Evolutionary conservation across 257 asterid species (phyloP).

Genomic region (Petunia axillaris): DNA sequence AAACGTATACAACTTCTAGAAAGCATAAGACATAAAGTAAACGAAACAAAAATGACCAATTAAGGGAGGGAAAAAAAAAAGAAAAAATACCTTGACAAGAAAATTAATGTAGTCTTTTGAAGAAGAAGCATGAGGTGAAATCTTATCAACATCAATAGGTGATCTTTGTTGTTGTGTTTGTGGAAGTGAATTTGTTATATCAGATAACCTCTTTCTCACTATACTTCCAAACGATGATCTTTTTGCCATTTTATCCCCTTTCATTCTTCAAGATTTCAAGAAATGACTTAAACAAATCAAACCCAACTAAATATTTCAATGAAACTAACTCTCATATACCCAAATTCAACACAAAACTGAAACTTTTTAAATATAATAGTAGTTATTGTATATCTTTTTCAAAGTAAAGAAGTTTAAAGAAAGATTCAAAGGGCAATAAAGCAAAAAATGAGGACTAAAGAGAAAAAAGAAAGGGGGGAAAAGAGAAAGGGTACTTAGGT

Average conservation of each 20-base stretch:
- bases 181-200: conserved; percentile 71
- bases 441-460: conserved; percentile 13
- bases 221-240: conserved; percentile 74
- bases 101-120: conserved; percentile 49
- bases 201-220: conserved; percentile 73
- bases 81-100: conserved; percentile 60
- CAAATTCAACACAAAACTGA: conserved; percentile 2
- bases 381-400: not conserved
- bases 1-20: no score
- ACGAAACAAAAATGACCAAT: not conserved
- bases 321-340: conserved; percentile 12
- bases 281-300: not conserved
- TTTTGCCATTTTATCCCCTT: conserved; percentile 68
- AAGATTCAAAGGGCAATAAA: conserved; percentile 25
- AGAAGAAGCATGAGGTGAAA: conserved; percentile 42
- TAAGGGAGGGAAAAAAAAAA: not conserved
- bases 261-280: conserved; percentile 42
- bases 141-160: conserved; percentile 45
- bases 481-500: conserved; percentile 8
- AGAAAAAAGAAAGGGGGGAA: not conserved
- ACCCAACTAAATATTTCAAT: not conserved
- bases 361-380: not conserved
- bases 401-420: conserved; percentile 2
- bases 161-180: conserved; percentile 69
- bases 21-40: not conserved